Evolutionary conservation across 2,329 filamentous ascomycete genomes (phyloP), one percentile per base, ranked within the genome.

Genomic region (Tolypocladium cylindrosporum): DNA sequence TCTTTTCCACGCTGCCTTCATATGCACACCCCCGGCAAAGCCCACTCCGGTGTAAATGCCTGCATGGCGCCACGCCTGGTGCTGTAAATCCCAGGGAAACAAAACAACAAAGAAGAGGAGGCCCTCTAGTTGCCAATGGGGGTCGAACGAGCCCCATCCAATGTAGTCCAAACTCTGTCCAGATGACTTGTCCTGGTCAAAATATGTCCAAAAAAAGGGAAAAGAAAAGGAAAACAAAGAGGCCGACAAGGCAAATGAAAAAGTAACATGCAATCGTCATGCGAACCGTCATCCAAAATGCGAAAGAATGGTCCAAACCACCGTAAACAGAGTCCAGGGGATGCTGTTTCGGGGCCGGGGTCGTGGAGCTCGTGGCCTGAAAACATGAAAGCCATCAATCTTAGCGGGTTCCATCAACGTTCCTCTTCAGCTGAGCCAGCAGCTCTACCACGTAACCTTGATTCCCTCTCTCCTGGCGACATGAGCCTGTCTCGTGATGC

Each of bases 1-100:
- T 36, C 19, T 36, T 51, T 36, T 51, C 48, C 48, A 36, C 31
- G 31, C 48, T 31, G 16, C 48, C 31, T 51, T 16, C 31, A 51
- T 19, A n/a, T 51, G 10, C 11, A 51, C 48, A 36, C 5, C 48
- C 27, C 48, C 8, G 5, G 3, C 31, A 51, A 36, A 51, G 6
- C 16, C 48, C 48, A 36, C 48, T 51, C 48, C 48, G 10, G 19
- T 51, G 48, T 51, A 51, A 50, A 48, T 51, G 55, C 37, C n/a
- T 39, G 43, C 36, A 52, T 42, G 42, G 21, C 31, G 43, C 57
- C 39, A 56, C 50, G 43, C 60, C 36, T 56, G 57, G 55, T 60
- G n/a, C 54, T 60, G 59, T 59, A 53, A 50, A 55, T 60, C 58
- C 56, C 52, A 59, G 57, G 51, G 5, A 36, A 36, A 34, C 16